phyloP scores from a whole-genome alignment of 192 early-diverging fungal species.

The Thamnidium elegans region DNA sequence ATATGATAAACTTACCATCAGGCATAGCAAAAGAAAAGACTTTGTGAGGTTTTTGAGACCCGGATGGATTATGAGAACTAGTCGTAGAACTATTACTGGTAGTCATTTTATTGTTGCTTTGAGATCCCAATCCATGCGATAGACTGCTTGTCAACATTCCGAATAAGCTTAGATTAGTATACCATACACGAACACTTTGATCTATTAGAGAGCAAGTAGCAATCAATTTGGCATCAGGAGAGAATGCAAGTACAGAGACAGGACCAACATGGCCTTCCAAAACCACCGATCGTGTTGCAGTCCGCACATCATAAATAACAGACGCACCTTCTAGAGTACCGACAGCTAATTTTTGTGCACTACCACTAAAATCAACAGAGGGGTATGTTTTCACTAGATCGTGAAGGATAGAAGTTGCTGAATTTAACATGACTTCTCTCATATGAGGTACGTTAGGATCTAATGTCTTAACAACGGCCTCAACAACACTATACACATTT shows the following conservation, averaged over 20 bases:
- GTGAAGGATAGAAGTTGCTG: slow-evolving; percentile 53
- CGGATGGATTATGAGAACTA: slow-evolving; percentile 21
- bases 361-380: slow-evolving; percentile 69
- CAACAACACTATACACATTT: slow-evolving; percentile 60
- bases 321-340: slow-evolving; percentile 73
- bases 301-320: slow-evolving; percentile 79
- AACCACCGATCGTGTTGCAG: slow-evolving; percentile 72
- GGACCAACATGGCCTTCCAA: slow-evolving; percentile 74
- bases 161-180: slow-evolving; percentile 67
- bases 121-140: slow-evolving; percentile 19
- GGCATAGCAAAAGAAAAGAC: slow-evolving; percentile 39
- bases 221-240: slow-evolving; percentile 73
- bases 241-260: slow-evolving; percentile 71
- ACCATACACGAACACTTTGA: slow-evolving; percentile 71
- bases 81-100: not conserved
- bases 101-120: not conserved
- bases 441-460: slow-evolving; percentile 76
- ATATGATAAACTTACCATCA: slow-evolving; percentile 32
- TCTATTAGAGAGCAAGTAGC: slow-evolving; percentile 70
- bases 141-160: slow-evolving; percentile 55
- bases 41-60: slow-evolving; percentile 45
- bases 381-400: slow-evolving; percentile 70
- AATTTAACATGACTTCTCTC: slow-evolving; percentile 64
- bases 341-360: slow-evolving; percentile 71
- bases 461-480: slow-evolving; percentile 78